Conservation (phyloP, 148 eudicot species). For the Persicaria tinctoria region DNA sequence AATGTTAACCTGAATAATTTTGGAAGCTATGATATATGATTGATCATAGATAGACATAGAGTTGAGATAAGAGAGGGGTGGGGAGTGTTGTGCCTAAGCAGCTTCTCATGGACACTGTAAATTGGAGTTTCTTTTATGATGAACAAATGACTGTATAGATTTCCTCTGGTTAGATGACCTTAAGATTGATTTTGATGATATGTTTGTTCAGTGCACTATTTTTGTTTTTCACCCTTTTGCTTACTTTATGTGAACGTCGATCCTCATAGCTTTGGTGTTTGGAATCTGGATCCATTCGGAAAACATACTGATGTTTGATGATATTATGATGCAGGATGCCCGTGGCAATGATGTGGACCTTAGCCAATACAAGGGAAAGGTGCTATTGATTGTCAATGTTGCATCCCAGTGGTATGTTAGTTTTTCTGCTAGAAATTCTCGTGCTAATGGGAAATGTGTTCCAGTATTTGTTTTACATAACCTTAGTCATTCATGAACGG, state of each 20-base stretch:
- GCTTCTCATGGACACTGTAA: too few species aligned
- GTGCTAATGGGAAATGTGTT: background rate
- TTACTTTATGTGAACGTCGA: background rate
- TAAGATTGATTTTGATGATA: background rate
- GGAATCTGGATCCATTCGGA: background rate
- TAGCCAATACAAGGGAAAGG: conserved; percentile 36
- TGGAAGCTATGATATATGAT: background rate
- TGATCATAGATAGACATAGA: background rate
- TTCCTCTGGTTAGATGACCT: background rate
- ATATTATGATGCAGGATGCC: conserved; percentile 28
- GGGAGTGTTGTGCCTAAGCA: too few species aligned
- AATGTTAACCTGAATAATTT: background rate
- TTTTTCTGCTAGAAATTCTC: background rate
- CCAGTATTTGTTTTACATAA: background rate
- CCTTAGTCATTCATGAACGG: background rate
- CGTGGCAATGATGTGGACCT: conserved; percentile 36
- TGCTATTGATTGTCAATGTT: conserved; percentile 39
- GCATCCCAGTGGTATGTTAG: conserved; percentile 34
- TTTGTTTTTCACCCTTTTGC: background rate
- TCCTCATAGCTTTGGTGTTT: background rate
- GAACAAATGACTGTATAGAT: too few species aligned
- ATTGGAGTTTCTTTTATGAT: too few species aligned
- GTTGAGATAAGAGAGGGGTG: background rate
- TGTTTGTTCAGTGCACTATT: background rate
- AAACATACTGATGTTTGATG: too few species aligned